Percentiles rank a stretch among this genome's conserved stretches.
Evolutionary conservation across 1,284 basidiomycete genomes (phyloP).

Genomic region (Golubevia pallescens): DNA sequence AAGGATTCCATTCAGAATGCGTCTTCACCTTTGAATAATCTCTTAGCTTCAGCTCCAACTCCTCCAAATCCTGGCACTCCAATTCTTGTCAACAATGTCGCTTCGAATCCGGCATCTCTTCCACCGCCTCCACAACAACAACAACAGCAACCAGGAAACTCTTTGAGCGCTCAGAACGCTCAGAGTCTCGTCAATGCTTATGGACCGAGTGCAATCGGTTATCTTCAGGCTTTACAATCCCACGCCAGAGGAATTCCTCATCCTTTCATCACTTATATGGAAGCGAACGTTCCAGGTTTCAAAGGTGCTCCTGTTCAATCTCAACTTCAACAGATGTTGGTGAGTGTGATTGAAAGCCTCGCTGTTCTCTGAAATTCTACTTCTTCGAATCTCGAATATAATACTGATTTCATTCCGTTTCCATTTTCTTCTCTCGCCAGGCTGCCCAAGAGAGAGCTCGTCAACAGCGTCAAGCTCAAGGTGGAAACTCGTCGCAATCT

Average conservation of each 20-base stretch:
- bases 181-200: slow-evolving; percentile 39
- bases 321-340: slow-evolving; percentile 41
- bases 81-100: too few relatives aligned
- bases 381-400: too few relatives aligned
- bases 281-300: slow-evolving; percentile 27
- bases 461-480: slow-evolving; percentile 18
- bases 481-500: too few relatives aligned
- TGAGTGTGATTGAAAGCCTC: slow-evolving; percentile 30
- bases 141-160: slow-evolving; percentile 15
- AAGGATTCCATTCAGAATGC: slow-evolving; percentile 6
- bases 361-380: too few relatives aligned
- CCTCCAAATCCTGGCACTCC: slow-evolving; percentile 22
- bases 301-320: slow-evolving; percentile 27
- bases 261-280: slow-evolving; percentile 38
- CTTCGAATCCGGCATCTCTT: too few relatives aligned
- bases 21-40: neutral
- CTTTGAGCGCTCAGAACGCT: slow-evolving; percentile 30
- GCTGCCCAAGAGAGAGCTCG: too few relatives aligned
- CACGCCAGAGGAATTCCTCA: slow-evolving; percentile 35
- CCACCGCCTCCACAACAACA: slow-evolving; percentile 11
- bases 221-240: slow-evolving; percentile 34
- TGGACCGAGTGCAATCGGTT: slow-evolving; percentile 38
- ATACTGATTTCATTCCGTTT: too few relatives aligned
- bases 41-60: slow-evolving; percentile 11
- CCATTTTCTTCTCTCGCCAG: neutral